Base-by-base conservation (phyloP, 1,284 basidiomycete genomes). In the Microbotryomycetes sp. region DNA sequence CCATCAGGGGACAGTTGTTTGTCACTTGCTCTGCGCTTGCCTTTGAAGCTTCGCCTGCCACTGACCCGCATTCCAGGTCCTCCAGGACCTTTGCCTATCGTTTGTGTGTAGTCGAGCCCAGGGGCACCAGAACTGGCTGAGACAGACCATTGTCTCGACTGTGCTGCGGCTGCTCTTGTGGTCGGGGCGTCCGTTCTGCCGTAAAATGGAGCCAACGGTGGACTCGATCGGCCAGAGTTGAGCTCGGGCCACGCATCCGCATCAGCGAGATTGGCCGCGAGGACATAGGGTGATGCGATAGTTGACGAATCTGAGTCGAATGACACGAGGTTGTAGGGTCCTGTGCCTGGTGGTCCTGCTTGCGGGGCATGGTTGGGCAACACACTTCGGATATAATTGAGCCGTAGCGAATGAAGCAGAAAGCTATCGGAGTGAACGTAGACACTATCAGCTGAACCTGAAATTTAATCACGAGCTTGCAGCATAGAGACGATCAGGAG, bases 381-480 rank as follows among this genome's bases (percentile, higher is more conserved):
- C 46, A 90, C 84, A 69, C 87, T 84, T 62, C 90, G 86, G n/a
- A 96, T 80, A 72, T 93, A 91, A 22, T 86, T 85, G 30, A 96
- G 79, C 3, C 91, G 86, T 14, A 94, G 80, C 68, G 82, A 84
- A 73, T 94, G 92, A 6, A 93, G 86, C 49, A 92, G 81, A 75
- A 86, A 92, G 68, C 92, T 94, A 69, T 2, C 6, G 12, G 36
- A 3, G 23, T 7, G 3, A 36, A n/a, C 6, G 19, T 3, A 22
- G 6, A 32, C 22, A 4, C 26, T 6, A 16, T 28, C 15, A 14
- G 22, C n/a, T n/a, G n/a, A n/a, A n/a, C n/a, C n/a, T 42, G 36
- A 42, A 9, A 19, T 19, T 42, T 42, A 19, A 9, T 42, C 12
- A 42, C 36, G 36, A 42, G 9, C 36, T 9, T 42, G 36, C 19